These are phyloP conservation scores for Psilocybe sp. DNA, from an alignment of 768 basidiomycete species.

Conservation along the genomic window DNA sequence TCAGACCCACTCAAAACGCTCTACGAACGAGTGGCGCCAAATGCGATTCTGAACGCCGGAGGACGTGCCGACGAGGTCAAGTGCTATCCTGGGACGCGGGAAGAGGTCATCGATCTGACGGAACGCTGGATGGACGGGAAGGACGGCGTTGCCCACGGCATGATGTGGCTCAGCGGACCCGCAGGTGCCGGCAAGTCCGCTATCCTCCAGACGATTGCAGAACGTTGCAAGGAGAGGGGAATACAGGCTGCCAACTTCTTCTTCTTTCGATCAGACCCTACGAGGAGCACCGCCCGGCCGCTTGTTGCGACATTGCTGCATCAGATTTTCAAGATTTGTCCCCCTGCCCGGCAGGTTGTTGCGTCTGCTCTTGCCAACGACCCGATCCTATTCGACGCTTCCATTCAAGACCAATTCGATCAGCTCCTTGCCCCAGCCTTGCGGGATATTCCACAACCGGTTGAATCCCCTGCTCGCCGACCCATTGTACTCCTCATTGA, in stretches of 20 bases:
- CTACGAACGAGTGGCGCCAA: no score
- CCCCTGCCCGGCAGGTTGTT: neutral
- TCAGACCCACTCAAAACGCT: no score
- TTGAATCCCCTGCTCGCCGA: no score
- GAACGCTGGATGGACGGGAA: no score
- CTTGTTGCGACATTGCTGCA: constrained; percentile 2
- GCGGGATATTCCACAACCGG: neutral
- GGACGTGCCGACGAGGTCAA: no score
- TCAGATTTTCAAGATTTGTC: neutral
- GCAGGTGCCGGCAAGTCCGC: constrained; percentile 14
- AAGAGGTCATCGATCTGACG: no score
- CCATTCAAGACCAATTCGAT: constrained; percentile 1
- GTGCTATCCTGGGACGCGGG: no score
- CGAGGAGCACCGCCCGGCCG: neutral
- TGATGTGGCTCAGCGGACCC: constrained; percentile 9
- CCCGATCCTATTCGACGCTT: neutral
- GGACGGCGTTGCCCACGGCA: no score
- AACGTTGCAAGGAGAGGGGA: neutral
- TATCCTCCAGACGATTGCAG: constrained; percentile 8
- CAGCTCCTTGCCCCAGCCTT: neutral
- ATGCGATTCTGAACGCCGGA: no score
- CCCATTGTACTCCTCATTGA: constrained; percentile 1
- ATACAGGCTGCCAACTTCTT: neutral
- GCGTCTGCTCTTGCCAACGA: neutral
- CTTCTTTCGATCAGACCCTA: neutral